A percentile compares a stretch with the other conserved stretches of the same genome.
These are phyloP conservation scores for Cladosporium sp. DNA, from an alignment of 2,329 filamentous ascomycete genomes.

Conservation along the genomic window DNA sequence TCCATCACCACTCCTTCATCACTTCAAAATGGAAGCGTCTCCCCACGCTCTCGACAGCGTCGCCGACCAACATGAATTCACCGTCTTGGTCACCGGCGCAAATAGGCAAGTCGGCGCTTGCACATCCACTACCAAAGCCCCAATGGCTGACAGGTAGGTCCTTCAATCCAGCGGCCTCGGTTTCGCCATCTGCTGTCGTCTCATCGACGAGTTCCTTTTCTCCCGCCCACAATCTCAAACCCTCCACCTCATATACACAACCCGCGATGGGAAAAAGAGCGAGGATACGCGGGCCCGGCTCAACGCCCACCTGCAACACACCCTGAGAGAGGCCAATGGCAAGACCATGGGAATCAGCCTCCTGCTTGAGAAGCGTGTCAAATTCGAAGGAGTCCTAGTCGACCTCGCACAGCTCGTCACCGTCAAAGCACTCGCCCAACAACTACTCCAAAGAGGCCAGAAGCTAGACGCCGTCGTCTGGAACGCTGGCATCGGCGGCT, in stretches of 20 bases:
- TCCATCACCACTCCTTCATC: not conserved
- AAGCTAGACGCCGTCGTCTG: conserved; percentile 75
- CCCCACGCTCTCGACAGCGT: conserved; percentile 1
- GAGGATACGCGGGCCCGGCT: conserved; percentile 60
- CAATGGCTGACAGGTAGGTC: conserved; percentile 15
- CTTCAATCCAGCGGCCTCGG: conserved; percentile 68
- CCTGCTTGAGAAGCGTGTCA: conserved; percentile 42
- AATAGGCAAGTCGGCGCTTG: conserved; percentile 61
- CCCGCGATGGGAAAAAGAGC: conserved; percentile 70
- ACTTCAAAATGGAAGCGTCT: conserved; percentile 1
- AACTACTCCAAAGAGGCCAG: conserved; percentile 55
- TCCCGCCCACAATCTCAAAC: conserved; percentile 62
- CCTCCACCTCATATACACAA: conserved; percentile 79
- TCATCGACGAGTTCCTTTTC: conserved; percentile 84
- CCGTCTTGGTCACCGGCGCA: conserved; percentile 74
- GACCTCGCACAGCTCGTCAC: conserved; percentile 55
- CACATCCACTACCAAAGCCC: not conserved
- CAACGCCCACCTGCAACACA: conserved; percentile 51
- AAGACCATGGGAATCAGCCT: conserved; percentile 24
- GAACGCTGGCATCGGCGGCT: conserved; percentile 87
- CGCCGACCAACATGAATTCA: conserved; percentile 28
- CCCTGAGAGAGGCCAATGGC: conserved; percentile 34
- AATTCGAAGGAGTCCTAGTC: conserved; percentile 53
- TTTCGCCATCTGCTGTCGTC: conserved; percentile 73
- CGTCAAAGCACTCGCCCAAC: conserved; percentile 50